Base-by-base conservation (phyloP, 192 early-diverging fungal genomes). In the Backusella australiensis region DNA sequence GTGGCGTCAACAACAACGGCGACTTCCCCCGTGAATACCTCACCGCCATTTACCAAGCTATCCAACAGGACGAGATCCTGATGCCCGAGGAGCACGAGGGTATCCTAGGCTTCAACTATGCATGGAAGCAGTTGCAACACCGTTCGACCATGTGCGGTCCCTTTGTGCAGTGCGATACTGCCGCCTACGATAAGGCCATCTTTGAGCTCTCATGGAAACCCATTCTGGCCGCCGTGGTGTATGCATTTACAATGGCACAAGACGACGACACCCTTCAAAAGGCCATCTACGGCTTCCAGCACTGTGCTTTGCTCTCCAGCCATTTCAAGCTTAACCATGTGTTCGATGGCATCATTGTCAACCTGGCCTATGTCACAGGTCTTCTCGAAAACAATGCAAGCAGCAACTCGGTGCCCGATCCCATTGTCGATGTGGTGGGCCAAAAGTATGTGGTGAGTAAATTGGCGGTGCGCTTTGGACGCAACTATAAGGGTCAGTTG, bases 31-130 rank as follows among this genome's bases (percentile, higher is more conserved):
- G 82, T 2, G 96, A 93, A 26, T 98, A 94, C 76, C 78, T 99
- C 78, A 89, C 83, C 67, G 89, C 89, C 23, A 92, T 99, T 12
- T 99, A 92, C 82, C 89, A 93, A 32, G 93, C 93, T n/a, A 98
- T 99, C 79, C 86, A 89, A 26, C 87, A 92, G 56, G 90, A 90
- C 63, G 98, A 98, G 84, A 98, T 99, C 80, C 91, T 98, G 4
- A 92, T 99, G 85, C 95, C 96, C 4, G 96, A 97, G 85, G 98
- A 99, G 77, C 96, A 97, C 73, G 96, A 95, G 69, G 97, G 97
- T 19, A 94, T 94, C 11, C 85, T 96, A 9, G 95, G 96, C 35
- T 98, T 98, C 79, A 95, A 96, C 77, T 97, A 96, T 77, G 92
- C 94, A 2, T 99, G 97, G 97, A 94, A 90, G 73, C 96, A 91